Base-by-base conservation (phyloP, 1,284 basidiomycete genomes). In the Apiotrichum laibachii region DNA sequence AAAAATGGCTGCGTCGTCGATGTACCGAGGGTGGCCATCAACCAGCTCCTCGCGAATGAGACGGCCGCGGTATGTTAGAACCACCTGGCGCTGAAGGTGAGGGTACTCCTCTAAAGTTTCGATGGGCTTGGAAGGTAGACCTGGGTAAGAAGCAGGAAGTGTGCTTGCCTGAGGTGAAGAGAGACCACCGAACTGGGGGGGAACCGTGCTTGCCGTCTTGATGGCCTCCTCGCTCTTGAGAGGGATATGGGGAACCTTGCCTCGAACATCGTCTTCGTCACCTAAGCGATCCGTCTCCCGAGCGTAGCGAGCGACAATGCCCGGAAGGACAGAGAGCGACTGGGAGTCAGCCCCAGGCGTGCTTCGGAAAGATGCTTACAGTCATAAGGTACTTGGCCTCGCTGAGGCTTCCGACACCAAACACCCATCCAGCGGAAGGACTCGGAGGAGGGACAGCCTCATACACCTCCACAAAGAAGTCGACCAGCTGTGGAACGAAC, bases 1-100 rank as follows among this genome's bases (percentile, higher is more conserved):
- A 48, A 68, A 71, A 22, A 76, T 50, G 1, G 72, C 73, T 1
- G 61, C 40, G 33, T 71, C 67, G 57, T 76, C 73, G 22, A 66
- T 53, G 53, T 62, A 73, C 5, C 56, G 53, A 0, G 57, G 49
- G 9, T 53, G 57, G 5, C 59, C 67, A 18, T 54, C 45, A 2
- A 46, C 31, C 0, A 48, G 11, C 35, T 69, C 66, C 39, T 70
- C 61, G 0, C 61, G 55, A 1, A 72, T 46, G 6, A 53, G 43
- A 11, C 72, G 58, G 7, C 72, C 72, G 19, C 57, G 64, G 47
- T 71, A 71, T 0, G 67, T 72, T 46, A 56, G 58, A 1, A 67
- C 18, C 2, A 68, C 22, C 13, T 45, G 39, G 22, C 59, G 59
- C 10, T 48, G 50, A 8, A 69, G 61, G 12, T 56, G 37, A 9